Conservation (phyloP, 2,329 filamentous ascomycete genomes). For the Monosporascus ibericus region DNA sequence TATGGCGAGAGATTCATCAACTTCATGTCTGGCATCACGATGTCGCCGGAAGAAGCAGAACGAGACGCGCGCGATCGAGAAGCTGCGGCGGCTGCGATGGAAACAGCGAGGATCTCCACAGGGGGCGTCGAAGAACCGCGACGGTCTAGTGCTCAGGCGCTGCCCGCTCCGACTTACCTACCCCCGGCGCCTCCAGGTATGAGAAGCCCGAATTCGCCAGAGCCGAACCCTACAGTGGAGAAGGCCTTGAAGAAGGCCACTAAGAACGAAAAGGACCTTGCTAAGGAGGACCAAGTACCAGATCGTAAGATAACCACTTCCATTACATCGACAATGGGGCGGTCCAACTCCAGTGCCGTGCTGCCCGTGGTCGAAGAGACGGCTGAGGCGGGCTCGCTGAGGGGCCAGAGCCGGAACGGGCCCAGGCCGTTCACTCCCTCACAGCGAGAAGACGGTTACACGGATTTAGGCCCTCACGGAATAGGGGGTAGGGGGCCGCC, state of each 20-base stretch:
- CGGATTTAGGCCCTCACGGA: slow-evolving; percentile 24
- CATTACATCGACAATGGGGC: slow-evolving; percentile 15
- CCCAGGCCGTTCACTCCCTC: slow-evolving; percentile 28
- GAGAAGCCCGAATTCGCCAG: slow-evolving; percentile 23
- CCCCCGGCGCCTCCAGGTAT: slow-evolving; percentile 26
- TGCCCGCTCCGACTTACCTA: slow-evolving; percentile 22
- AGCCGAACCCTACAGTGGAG: slow-evolving; percentile 24
- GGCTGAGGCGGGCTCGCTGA: slow-evolving; percentile 67
- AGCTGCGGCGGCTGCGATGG: slow-evolving; percentile 37
- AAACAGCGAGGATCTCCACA: slow-evolving; percentile 18
- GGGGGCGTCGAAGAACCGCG: slow-evolving; percentile 1
- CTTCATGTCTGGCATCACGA: slow-evolving; percentile 87
- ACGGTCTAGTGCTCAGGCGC: slow-evolving; percentile 2
- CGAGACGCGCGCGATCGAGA: slow-evolving; percentile 57
- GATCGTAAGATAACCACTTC: slow-evolving; percentile 25
- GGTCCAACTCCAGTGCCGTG: slow-evolving; percentile 28
- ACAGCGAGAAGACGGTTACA: slow-evolving; percentile 27
- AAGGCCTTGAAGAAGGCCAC: slow-evolving; percentile 21
- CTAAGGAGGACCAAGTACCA: slow-evolving; percentile 24
- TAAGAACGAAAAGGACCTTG: slow-evolving; percentile 23
- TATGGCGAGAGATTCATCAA: slow-evolving; percentile 93
- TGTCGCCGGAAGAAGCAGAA: slow-evolving; percentile 78
- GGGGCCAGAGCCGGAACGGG: slow-evolving; percentile 45
- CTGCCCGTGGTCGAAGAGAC: slow-evolving; percentile 87
- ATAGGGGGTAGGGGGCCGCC: slow-evolving; percentile 33